These are phyloP conservation scores for Eucalyptus urophylla DNA, from an alignment of 345 rosid genomes.

Conservation along the genomic window DNA sequence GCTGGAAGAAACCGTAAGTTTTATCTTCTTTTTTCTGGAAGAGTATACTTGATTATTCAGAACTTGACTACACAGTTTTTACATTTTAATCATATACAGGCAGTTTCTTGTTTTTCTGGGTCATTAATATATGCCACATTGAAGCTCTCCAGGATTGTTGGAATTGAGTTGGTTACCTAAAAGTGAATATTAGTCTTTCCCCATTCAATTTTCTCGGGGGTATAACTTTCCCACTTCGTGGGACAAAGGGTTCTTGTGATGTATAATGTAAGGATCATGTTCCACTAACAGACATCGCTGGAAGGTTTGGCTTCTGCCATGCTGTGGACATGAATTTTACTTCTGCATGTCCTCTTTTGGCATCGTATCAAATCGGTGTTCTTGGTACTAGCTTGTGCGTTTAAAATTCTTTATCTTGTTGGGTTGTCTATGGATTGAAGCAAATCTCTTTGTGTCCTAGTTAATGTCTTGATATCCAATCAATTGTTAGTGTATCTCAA, in stretches of 20 bases:
- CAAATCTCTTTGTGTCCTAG: not conserved
- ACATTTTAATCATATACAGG: not conserved
- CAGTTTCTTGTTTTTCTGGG: not conserved
- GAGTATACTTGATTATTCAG: not conserved
- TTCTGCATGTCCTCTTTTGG: not conserved
- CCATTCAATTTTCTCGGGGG: not conserved
- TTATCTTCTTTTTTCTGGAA: not conserved
- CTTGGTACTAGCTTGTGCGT: not conserved
- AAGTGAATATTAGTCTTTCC: not conserved
- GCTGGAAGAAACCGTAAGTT: constrained; percentile 79
- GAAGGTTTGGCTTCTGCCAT: not conserved
- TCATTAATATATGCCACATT: not conserved
- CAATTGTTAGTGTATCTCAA: not conserved
- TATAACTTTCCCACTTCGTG: not conserved
- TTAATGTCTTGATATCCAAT: not conserved
- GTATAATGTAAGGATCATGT: not conserved
- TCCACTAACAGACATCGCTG: not conserved
- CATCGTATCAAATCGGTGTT: not conserved
- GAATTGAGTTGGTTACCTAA: not conserved
- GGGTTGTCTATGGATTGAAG: not conserved
- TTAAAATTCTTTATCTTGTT: not conserved
- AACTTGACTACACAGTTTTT: not conserved
- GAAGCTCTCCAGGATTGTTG: not conserved
- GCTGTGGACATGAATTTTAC: not conserved
- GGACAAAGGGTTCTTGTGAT: not conserved